Conservation (phyloP, 805 yeast genomes). For the Lachancea sp. region DNA sequence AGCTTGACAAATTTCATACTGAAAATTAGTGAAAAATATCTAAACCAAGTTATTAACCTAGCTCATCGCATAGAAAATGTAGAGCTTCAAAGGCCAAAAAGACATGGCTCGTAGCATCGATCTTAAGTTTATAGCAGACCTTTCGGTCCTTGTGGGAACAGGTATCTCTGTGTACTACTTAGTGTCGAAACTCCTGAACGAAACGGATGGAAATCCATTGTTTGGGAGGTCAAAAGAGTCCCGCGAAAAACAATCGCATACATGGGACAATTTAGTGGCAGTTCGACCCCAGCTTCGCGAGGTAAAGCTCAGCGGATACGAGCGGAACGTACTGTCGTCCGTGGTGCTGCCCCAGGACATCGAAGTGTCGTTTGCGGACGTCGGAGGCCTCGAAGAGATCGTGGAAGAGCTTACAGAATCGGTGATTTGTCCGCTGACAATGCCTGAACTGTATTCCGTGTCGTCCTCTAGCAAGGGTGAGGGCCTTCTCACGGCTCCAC, state of each 20-base stretch:
- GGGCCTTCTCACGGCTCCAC: slow-evolving; percentile 73
- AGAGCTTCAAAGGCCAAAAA: not conserved
- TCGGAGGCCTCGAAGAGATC: slow-evolving; percentile 82
- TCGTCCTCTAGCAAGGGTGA: slow-evolving; percentile 38
- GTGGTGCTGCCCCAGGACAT: slow-evolving; percentile 84
- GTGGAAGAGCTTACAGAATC: slow-evolving; percentile 83
- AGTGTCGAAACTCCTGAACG: slow-evolving; percentile 39
- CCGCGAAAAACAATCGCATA: slow-evolving; percentile 52
- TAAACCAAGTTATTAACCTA: not conserved
- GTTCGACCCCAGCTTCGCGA: slow-evolving; percentile 51
- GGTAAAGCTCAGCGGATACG: slow-evolving; percentile 58
- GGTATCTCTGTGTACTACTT: slow-evolving; percentile 65
- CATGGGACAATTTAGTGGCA: slow-evolving; percentile 50
- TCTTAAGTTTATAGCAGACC: slow-evolving; percentile 38
- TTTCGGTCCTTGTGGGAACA: slow-evolving; percentile 51
- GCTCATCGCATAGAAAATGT: not conserved
- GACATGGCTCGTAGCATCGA: slow-evolving; percentile 34
- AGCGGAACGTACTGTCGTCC: slow-evolving; percentile 65
- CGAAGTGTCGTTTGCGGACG: slow-evolving; percentile 63
- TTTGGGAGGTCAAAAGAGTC: slow-evolving; percentile 46
- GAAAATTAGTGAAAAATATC: not conserved
- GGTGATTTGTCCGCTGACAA: slow-evolving; percentile 78
- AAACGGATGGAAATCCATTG: slow-evolving; percentile 39
- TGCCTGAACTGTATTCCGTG: slow-evolving; percentile 65
- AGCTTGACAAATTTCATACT: not conserved